Conservation (phyloP, 2,329 filamentous ascomycete genomes). For the Trichoderma sp. region DNA sequence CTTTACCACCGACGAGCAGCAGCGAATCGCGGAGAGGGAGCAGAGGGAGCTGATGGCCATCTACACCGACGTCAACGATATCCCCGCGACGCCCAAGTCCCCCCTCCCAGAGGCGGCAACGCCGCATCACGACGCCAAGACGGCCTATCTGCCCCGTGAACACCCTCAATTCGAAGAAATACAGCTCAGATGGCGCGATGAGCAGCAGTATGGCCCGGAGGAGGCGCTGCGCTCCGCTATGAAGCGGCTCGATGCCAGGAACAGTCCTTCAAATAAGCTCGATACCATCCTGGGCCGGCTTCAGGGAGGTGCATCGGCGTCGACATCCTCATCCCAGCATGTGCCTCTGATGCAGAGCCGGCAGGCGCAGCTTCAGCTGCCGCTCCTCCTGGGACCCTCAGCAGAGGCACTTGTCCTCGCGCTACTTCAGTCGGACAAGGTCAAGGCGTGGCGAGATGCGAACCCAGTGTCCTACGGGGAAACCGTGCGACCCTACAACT, state of each 20-base stretch:
- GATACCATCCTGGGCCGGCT: constrained; percentile 47
- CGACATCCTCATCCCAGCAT: constrained; percentile 29
- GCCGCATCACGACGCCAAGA: constrained; percentile 35
- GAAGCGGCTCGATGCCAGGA: constrained; percentile 47
- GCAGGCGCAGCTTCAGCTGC: constrained; percentile 35
- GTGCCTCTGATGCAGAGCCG: constrained; percentile 24
- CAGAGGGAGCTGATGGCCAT: constrained; percentile 63
- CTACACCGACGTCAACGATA: constrained; percentile 57
- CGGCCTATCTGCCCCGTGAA: constrained; percentile 44
- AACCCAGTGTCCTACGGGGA: constrained; percentile 43
- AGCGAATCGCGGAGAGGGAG: constrained; percentile 59
- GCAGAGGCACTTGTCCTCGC: constrained; percentile 47
- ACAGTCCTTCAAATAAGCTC: constrained; percentile 43
- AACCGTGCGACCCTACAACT: constrained; percentile 41
- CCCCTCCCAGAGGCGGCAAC: constrained; percentile 45
- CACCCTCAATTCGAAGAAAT: constrained; percentile 52
- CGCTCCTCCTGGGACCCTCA: constrained; percentile 39
- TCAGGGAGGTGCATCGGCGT: constrained; percentile 31
- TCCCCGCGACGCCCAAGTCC: constrained; percentile 60
- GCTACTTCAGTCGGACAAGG: constrained; percentile 49
- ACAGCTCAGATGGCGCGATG: constrained; percentile 53
- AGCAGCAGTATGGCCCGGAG: constrained; percentile 48
- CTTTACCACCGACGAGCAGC: constrained; percentile 59
- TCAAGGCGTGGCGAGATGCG: constrained; percentile 48
- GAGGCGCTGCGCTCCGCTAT: constrained; percentile 49